A percentile compares a stretch with the other conserved stretches of the same genome.
These are phyloP conservation scores for carrot (Daucus carota) DNA, from an alignment of 129 eudicot species.

Conservation along the genomic window DH1_v3.0 NC_030389.2:4707001-4707500, in stretches of 20 bases:
- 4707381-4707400: neutral
- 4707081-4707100: constrained; percentile 60
- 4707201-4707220: neutral
- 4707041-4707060: constrained; percentile 78
- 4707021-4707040: constrained; percentile 80
- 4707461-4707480: neutral
- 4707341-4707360: neutral
- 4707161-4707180: neutral
- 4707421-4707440: neutral
- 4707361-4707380: neutral
- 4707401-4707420: neutral
- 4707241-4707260: neutral
- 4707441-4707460: no score
- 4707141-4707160: neutral
- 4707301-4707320: neutral
- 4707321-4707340: neutral
- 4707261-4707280: no score
- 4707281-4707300: neutral
- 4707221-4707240: neutral
- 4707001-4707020: constrained; percentile 52
- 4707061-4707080: constrained; percentile 70
- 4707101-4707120: constrained; percentile 74
- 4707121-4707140: constrained; percentile 11
- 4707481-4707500: neutral
- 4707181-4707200: neutral